A percentile compares a stretch with the other conserved stretches of the same genome.
Conservation (phyloP, 495 filamentous ascomycete species). For the Penicillium lagena region DNA sequence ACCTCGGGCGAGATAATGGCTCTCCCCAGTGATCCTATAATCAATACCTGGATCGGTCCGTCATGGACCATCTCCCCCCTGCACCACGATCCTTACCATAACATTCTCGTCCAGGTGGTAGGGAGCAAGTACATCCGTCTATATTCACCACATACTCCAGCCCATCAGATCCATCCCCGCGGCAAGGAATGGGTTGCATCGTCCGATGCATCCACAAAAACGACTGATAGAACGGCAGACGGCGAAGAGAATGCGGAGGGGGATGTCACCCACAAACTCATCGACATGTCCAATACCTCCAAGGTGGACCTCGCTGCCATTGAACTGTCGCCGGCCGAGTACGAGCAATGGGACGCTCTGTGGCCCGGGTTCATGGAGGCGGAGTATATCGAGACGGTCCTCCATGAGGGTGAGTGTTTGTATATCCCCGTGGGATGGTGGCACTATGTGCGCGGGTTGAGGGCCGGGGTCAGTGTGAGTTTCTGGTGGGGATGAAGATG, state of each 20-base stretch:
- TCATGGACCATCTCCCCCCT: conserved; percentile 82
- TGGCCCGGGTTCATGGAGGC: conserved; percentile 55
- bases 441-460: conserved; percentile 91
- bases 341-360: conserved; percentile 42
- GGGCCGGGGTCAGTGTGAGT: conserved; percentile 87
- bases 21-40: conserved; percentile 30
- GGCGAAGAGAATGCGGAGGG: conserved; percentile 1
- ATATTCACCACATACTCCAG: conserved; percentile 62
- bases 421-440: conserved; percentile 97
- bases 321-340: conserved; percentile 38
- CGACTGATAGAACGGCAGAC: too few species aligned
- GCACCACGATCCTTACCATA: conserved; percentile 92
- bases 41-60: conserved; percentile 94
- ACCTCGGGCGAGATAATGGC: conserved; percentile 1
- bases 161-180: conserved; percentile 55
- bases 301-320: conserved; percentile 59
- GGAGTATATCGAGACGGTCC: conserved; percentile 69
- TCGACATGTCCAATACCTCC: conserved; percentile 93
- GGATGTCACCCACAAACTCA: conserved; percentile 23
- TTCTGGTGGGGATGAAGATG: conserved; percentile 66
- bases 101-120: conserved; percentile 84
- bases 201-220: not conserved
- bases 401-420: conserved; percentile 75
- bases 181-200: conserved; percentile 53
- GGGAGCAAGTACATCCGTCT: conserved; percentile 86